Evolutionary conservation across 164 flowering plant species (phyloP), one percentile per base, ranked within the genome.

Genomic region (Aristolochia contorta): DNA sequence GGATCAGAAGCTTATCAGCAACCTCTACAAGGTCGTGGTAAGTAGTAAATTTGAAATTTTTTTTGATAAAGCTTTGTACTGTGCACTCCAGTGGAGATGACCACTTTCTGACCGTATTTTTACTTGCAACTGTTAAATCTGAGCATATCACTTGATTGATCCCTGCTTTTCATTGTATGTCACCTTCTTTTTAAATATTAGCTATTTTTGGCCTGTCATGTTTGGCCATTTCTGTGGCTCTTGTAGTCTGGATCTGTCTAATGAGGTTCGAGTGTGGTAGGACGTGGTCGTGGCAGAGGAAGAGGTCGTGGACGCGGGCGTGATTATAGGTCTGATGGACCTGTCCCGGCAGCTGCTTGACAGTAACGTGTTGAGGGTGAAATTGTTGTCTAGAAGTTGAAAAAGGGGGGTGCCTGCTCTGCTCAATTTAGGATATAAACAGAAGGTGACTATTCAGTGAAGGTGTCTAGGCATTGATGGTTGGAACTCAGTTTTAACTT

Each of bases 1-100:
- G 79, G 65, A 45, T 46, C 67, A 16, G 79, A 71, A 16, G 78
- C 70, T 48, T 67, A 60, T 13, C 74, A 74, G 37, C 54, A 70
- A 58, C 41, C 45, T 6, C 58, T 6, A 30, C 79, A 58, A 49
- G 74, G 62, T 61, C 84, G 78, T n/a, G 79, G 81, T 77, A 66
- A 72, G 71, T 54, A 48, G 30, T 22, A 72, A 70, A 23, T 56
- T 49, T 18, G 53, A 20, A 49, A 49, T n/a, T n/a, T n/a, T n/a
- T n/a, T n/a, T n/a, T n/a, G n/a, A n/a, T n/a, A n/a, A n/a, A n/a
- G n/a, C n/a, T n/a, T n/a, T n/a, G n/a, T n/a, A n/a, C n/a, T n/a
- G n/a, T n/a, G n/a, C n/a, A n/a, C n/a, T n/a, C n/a, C n/a, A n/a
- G n/a, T n/a, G n/a, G n/a, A n/a, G n/a, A n/a, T n/a, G n/a, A n/a